A percentile compares a stretch with the other conserved stretches of the same genome.
Conservation (phyloP, 768 basidiomycete genomes). For the Mycena alexandri region DNA sequence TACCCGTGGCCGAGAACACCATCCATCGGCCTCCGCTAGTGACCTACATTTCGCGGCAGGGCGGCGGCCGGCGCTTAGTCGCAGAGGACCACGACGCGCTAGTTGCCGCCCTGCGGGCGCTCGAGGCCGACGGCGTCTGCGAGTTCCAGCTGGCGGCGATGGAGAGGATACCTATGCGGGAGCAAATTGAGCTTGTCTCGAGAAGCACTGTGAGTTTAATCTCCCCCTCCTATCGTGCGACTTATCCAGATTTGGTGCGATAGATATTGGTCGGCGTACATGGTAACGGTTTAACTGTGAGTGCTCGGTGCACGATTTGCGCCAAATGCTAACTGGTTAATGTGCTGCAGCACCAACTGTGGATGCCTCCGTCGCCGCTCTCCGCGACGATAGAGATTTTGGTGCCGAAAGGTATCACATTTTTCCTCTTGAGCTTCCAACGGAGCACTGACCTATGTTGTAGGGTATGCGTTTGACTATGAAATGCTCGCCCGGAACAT, state of each 20-base stretch:
- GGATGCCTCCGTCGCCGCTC: constrained; percentile 73
- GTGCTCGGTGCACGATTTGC: constrained; percentile 18
- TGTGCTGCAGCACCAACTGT: constrained; percentile 62
- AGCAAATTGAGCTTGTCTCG: constrained; percentile 72
- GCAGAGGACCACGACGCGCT: constrained; percentile 63
- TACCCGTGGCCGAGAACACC: constrained; percentile 9
- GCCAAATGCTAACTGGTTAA: neutral
- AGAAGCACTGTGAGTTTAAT: constrained; percentile 67
- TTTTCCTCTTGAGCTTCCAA: neutral
- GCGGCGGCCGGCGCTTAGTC: constrained; percentile 53
- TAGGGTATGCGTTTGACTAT: constrained; percentile 57
- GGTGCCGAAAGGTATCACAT: constrained; percentile 61
- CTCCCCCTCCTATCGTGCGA: constrained; percentile 25
- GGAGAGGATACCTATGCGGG: constrained; percentile 64
- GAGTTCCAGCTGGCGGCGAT: constrained; percentile 57
- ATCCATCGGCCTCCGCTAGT: constrained; percentile 45
- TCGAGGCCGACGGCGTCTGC: constrained; percentile 65
- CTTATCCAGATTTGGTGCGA: neutral
- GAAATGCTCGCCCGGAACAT: constrained; percentile 56
- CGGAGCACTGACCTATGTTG: too few species aligned
- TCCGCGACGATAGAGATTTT: constrained; percentile 82
- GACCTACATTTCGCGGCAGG: constrained; percentile 76
- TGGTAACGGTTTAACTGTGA: constrained; percentile 75
- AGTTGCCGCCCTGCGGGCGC: constrained; percentile 58
- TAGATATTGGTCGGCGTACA: constrained; percentile 74